A percentile compares a stretch with the other conserved stretches of the same genome.
Evolutionary conservation across 352 stramenopile species (phyloP).

Genomic region (Globisporangium iwayamae): DNA sequence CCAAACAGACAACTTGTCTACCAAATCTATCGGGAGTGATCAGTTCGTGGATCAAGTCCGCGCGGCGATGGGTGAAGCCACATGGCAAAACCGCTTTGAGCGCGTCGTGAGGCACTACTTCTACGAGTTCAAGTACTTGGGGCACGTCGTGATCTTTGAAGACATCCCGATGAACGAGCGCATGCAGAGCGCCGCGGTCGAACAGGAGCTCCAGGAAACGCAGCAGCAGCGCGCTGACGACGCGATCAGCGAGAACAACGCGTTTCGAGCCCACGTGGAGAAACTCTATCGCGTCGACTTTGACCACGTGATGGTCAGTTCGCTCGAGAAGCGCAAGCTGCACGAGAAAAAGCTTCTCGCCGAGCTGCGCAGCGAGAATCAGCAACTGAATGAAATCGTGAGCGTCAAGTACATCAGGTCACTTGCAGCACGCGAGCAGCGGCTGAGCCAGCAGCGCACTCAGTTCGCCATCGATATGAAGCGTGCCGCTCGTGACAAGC

Average conservation of each 20-base stretch:
- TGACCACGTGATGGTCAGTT: neutral
- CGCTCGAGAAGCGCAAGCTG: constrained; percentile 13
- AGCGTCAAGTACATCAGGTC: neutral
- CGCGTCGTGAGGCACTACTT: constrained; percentile 58
- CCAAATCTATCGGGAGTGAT: constrained; percentile 23
- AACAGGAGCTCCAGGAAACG: constrained; percentile 22
- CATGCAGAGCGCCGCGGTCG: constrained; percentile 9
- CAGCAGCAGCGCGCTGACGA: constrained; percentile 27
- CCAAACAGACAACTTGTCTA: neutral
- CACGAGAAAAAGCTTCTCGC: constrained; percentile 17
- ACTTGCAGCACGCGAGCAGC: constrained; percentile 3
- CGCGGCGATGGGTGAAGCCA: constrained; percentile 21
- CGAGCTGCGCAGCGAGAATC: constrained; percentile 19
- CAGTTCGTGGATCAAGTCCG: constrained; percentile 44
- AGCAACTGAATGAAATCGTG: constrained; percentile 28
- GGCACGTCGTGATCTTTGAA: constrained; percentile 41
- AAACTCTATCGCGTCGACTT: constrained; percentile 27
- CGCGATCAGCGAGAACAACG: constrained; percentile 37
- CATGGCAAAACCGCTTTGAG: constrained; percentile 52
- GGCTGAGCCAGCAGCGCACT: constrained; percentile 1
- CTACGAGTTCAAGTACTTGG: constrained; percentile 71
- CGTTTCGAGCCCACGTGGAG: constrained; percentile 27
- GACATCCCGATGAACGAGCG: constrained; percentile 17
- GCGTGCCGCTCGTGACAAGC: constrained; percentile 5
- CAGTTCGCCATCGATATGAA: constrained; percentile 24